phyloP scores from a whole-genome alignment of 2,329 filamentous ascomycete species.

The Ilyonectria mors-panacis region DNA sequence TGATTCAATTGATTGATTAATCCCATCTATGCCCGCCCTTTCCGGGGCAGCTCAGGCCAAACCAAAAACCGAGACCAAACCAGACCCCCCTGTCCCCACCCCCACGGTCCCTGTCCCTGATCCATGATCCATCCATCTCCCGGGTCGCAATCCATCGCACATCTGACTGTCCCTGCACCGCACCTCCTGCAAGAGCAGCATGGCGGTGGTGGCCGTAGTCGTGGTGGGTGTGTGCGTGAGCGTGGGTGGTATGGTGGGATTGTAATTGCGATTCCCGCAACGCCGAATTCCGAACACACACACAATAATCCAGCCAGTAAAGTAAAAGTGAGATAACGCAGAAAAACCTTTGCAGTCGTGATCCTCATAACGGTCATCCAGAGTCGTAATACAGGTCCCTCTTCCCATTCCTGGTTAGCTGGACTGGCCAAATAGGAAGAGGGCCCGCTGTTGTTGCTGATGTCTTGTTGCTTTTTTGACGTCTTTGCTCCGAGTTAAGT shows the following conservation, averaged over 20 bases:
- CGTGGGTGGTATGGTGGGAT: constrained; percentile 13
- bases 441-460: constrained; percentile 3
- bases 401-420: background rate
- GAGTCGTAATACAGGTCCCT: constrained; percentile 46
- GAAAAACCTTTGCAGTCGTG: constrained; percentile 40
- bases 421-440: background rate
- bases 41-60: constrained; percentile 24
- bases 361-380: constrained; percentile 50
- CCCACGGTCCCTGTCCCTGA: constrained; percentile 37
- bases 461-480: constrained; percentile 25
- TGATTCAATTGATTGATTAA: constrained; percentile 18
- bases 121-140: constrained; percentile 39
- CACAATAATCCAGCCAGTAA: constrained; percentile 43
- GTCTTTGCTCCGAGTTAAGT: constrained; percentile 25
- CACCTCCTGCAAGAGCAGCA: constrained; percentile 18
- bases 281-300: constrained; percentile 46
- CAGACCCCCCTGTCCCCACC: constrained; percentile 31
- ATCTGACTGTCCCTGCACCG: constrained; percentile 29
- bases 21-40: constrained; percentile 17
- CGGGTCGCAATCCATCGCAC: constrained; percentile 35
- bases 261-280: constrained; percentile 37
- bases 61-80: constrained; percentile 33
- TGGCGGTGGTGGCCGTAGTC: background rate
- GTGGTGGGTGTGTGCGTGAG: constrained; percentile 12
- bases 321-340: constrained; percentile 37